Percentiles rank a stretch among this genome's conserved stretches.
phyloP scores from a whole-genome alignment of 2,329 filamentous ascomycete genomes.

The Penicillium sp. region DNA sequence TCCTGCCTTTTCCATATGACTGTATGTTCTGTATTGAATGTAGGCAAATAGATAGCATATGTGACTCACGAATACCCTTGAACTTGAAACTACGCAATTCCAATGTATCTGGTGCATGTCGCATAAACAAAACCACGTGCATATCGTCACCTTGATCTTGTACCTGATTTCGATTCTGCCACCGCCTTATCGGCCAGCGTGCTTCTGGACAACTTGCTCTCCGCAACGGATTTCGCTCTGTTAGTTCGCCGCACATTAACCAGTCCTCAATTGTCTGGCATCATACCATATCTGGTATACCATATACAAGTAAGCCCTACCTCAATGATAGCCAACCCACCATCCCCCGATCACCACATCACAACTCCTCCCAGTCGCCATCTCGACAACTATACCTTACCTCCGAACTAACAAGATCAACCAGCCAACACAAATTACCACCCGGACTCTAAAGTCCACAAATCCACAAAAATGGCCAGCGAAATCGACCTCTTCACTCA shows the following conservation, averaged over 20 bases:
- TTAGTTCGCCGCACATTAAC: not conserved
- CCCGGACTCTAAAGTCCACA: conserved; percentile 1
- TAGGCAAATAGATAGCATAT: conserved; percentile 10
- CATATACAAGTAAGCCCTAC: not conserved
- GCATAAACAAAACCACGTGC: not conserved
- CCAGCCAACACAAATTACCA: not conserved
- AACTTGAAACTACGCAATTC: not conserved
- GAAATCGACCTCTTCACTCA: conserved; percentile 64
- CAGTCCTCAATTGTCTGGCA: not conserved
- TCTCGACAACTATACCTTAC: not conserved
- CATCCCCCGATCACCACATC: not conserved
- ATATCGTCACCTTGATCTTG: not conserved
- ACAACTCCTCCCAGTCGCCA: not conserved
- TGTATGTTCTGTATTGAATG: conserved; percentile 5
- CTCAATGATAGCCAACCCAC: not conserved
- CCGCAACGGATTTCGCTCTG: not conserved
- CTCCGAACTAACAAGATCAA: conserved; percentile 1
- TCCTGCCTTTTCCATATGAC: not conserved
- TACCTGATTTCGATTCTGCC: conserved; percentile 15
- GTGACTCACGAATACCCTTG: conserved; percentile 1
- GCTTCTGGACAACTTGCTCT: conserved; percentile 27
- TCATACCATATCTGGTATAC: not conserved
- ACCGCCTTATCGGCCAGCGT: conserved; percentile 15
- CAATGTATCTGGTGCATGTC: not conserved
- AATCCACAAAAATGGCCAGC: conserved; percentile 25